phyloP scores from a whole-genome alignment of 2,329 filamentous ascomycete species.

The Alternaria conjuncta region DNA sequence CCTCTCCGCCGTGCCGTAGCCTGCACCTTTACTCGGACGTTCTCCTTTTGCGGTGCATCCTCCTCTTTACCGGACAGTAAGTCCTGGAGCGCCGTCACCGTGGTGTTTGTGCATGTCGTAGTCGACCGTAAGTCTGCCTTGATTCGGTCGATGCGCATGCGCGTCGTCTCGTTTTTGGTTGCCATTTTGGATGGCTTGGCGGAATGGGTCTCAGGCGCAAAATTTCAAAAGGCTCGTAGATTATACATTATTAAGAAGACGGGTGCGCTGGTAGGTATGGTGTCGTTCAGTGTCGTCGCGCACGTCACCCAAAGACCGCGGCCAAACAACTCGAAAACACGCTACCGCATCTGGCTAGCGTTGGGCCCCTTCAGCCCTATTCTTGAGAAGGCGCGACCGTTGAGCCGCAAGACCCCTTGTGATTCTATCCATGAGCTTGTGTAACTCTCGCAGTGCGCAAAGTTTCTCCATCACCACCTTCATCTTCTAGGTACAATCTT shows the following conservation, averaged over 20 bases:
- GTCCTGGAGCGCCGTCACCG: constrained; percentile 54
- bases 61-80: constrained; percentile 50
- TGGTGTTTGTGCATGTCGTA: constrained; percentile 58
- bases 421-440: background rate
- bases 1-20: constrained; percentile 34
- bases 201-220: background rate
- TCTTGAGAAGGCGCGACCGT: background rate
- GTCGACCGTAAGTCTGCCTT: constrained; percentile 56
- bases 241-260: constrained; percentile 40
- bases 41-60: constrained; percentile 43
- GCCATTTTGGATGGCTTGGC: constrained; percentile 32
- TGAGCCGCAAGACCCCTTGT: background rate
- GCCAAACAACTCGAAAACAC: constrained; percentile 27
- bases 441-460: background rate
- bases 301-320: constrained; percentile 13
- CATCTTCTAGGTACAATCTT: background rate
- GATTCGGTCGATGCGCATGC: constrained; percentile 57
- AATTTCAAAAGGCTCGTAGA: constrained; percentile 26
- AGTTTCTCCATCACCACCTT: background rate
- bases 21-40: constrained; percentile 37
- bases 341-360: constrained; percentile 23
- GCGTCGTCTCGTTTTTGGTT: constrained; percentile 40
- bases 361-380: background rate
- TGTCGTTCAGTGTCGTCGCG: constrained; percentile 12
- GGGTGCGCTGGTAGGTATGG: constrained; percentile 14